Base-by-base conservation (phyloP, 331 rosid genomes). In the Pyracantha coccinea region DNA sequence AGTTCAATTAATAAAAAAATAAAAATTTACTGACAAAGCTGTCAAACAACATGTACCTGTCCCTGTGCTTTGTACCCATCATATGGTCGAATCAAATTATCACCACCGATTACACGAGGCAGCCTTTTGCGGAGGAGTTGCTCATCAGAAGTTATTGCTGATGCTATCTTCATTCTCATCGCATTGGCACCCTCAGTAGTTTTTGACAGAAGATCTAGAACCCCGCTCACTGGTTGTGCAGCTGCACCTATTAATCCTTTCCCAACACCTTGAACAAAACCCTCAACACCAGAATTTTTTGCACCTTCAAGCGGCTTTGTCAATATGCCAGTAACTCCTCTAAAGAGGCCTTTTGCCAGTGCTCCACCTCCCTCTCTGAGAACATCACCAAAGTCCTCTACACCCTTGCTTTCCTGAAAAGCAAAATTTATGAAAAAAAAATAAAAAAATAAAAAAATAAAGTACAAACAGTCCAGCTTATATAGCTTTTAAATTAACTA, bases 111-210 rank as follows among this genome's bases (percentile, higher is more conserved):
- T 55, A 89, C 99, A 45, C 97, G 97, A 58, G 97, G 99, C 58
- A 89, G 80, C 81, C 99, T 87, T 87, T 85, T 90, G 63, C 97
- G 97, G 29, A 95, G 97, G 79, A 95, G 97, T 78, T 95, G 99
- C 75, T 95, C 99, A 32, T 95, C 97, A 27, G 99, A 95, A 73
- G 99, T 92, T 82, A 95, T 89, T 73, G 93, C 97, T 75, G 97
- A 78, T 20, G 91, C 90, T 71, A 95, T 92, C 89, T 92, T 95
- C 93, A 92, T 92, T 83, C 96, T 95, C 96, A 95, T 89, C 31
- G 99, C 99, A 86, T 95, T 95, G 75, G 99, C 99, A 77, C 99
- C 99, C 89, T 95, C 97, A 0, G 99, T 95, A 21, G 99, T 95
- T 84, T 95, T 95, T 59, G 97, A 95, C 78, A 95, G 82, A 80